Conservation (phyloP, 805 yeast genomes). For the Millerozyma miso region DNA sequence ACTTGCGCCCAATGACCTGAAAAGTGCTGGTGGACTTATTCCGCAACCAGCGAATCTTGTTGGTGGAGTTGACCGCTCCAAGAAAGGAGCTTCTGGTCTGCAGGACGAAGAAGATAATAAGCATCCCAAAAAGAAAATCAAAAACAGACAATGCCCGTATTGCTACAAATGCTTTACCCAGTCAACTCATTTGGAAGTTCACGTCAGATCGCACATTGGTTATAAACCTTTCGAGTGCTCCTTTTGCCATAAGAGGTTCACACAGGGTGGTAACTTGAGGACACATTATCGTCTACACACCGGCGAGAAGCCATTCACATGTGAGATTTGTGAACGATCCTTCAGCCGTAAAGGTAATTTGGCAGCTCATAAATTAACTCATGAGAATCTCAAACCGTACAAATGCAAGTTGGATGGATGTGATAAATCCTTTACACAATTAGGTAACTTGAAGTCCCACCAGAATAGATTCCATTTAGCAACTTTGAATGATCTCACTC, state of each 20-base stretch:
- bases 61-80: conserved; percentile 75
- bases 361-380: conserved; percentile 83
- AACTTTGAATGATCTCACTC: conserved; percentile 65
- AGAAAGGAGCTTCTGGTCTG: conserved; percentile 18
- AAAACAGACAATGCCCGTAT: conserved; percentile 67
- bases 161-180: conserved; percentile 82
- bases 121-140: conserved; percentile 23
- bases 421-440: conserved; percentile 80
- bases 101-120: conserved; percentile 6
- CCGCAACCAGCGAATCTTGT: conserved; percentile 57
- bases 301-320: conserved; percentile 86
- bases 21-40: conserved; percentile 39
- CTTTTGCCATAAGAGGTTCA: conserved; percentile 74
- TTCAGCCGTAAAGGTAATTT: conserved; percentile 90
- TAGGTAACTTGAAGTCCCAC: conserved; percentile 91
- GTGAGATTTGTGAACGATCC: conserved; percentile 69
- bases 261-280: conserved; percentile 86
- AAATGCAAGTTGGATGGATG: conserved; percentile 79
- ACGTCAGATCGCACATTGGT: conserved; percentile 83
- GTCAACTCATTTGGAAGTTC: conserved; percentile 88
- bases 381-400: conserved; percentile 72
- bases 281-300: conserved; percentile 86
- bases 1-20: conserved; percentile 36
- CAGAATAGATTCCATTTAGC: conserved; percentile 84
- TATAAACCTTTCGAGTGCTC: conserved; percentile 78